These are phyloP conservation scores for Hyaloperonospora brassicae DNA, from an alignment of 352 stramenopile genomes.

Conservation along the genomic window DNA sequence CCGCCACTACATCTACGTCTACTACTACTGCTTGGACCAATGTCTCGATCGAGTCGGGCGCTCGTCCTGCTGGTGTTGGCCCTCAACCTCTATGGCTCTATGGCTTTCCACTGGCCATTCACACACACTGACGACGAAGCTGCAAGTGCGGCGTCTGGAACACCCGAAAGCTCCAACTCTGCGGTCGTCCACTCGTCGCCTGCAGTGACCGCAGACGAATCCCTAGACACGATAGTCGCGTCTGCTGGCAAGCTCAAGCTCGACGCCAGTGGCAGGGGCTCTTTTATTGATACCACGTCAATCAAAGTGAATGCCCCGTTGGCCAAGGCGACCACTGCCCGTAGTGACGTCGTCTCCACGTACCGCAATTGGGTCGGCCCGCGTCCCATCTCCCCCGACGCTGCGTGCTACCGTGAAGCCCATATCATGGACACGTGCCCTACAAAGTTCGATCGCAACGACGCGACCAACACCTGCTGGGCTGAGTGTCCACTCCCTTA, in stretches of 20 bases:
- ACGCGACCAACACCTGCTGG: constrained; percentile 21
- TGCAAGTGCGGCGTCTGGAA: no score
- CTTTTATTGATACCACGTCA: not conserved
- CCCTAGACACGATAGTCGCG: no score
- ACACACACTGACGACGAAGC: no score
- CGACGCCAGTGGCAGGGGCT: not conserved
- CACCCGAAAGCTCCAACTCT: no score
- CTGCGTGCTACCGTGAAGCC: constrained; percentile 31
- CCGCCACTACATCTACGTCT: no score
- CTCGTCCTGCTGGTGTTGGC: no score
- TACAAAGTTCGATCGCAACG: constrained; percentile 11
- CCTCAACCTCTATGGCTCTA: no score
- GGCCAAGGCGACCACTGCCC: not conserved
- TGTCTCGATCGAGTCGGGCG: no score
- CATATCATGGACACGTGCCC: constrained; percentile 25
- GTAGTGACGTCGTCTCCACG: not conserved
- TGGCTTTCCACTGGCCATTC: no score
- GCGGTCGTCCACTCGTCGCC: not conserved
- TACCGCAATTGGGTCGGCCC: constrained; percentile 3
- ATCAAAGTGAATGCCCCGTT: not conserved
- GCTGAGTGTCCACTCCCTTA: constrained; percentile 31
- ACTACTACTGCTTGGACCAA: no score
- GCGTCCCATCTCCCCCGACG: not conserved
- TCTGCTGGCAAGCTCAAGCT: not conserved
- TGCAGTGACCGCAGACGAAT: no score